phyloP scores from a whole-genome alignment of 495 filamentous ascomycete genomes.

The Evansstolkia leycettana region DNA sequence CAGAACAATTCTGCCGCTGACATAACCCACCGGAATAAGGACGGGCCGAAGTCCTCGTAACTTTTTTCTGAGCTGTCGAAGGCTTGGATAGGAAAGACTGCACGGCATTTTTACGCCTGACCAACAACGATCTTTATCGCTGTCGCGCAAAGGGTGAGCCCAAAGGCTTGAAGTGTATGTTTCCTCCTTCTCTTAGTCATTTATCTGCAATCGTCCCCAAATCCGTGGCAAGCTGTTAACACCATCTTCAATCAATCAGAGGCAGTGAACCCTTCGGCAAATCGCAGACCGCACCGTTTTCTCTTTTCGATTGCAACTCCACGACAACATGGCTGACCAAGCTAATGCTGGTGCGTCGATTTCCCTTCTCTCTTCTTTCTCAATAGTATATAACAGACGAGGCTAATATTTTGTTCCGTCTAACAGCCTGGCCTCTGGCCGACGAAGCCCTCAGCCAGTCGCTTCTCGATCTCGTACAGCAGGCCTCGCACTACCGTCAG shows the following conservation, averaged over 20 bases:
- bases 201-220: too few species aligned
- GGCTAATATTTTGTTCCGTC: too few species aligned
- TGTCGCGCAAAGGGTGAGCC: background rate
- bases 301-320: background rate
- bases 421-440: constrained; percentile 80
- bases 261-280: constrained; percentile 1
- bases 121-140: background rate
- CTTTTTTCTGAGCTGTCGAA: too few species aligned
- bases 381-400: background rate
- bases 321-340: constrained; percentile 26
- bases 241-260: background rate
- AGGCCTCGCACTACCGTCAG: constrained; percentile 72
- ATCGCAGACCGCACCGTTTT: background rate
- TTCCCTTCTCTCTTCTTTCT: background rate
- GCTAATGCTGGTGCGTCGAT: constrained; percentile 20
- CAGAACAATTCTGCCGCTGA: too few species aligned
- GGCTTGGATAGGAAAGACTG: too few species aligned
- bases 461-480: constrained; percentile 78
- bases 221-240: too few species aligned
- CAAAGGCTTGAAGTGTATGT: background rate
- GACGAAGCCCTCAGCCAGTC: constrained; percentile 68
- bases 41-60: background rate
- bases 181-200: too few species aligned
- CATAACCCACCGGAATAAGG: background rate
- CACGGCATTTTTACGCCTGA: too few species aligned